Conservation (phyloP, 192 early-diverging fungal genomes). For the Funneliformis mosseae region DNA sequence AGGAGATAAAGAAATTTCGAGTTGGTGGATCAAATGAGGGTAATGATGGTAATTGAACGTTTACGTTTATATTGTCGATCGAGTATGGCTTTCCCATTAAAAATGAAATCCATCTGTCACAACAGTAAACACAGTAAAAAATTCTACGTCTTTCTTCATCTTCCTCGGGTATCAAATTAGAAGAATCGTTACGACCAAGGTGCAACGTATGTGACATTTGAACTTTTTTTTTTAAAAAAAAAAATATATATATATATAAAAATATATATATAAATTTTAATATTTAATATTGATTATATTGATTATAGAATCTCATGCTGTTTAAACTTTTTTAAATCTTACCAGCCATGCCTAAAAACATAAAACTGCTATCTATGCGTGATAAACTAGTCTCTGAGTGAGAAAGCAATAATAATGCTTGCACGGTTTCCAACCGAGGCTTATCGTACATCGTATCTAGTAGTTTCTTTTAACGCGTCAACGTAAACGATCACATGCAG, state of each 20-base stretch:
- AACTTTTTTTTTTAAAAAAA: not conserved
- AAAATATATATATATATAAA: not conserved
- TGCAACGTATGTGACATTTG: slow-evolving; percentile 26
- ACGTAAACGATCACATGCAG: no score
- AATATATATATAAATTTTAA: not conserved
- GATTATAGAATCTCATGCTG: not conserved
- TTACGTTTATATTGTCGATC: slow-evolving; percentile 17
- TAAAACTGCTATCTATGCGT: slow-evolving; percentile 19
- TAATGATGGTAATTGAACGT: slow-evolving; percentile 28
- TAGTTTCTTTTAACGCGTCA: no score
- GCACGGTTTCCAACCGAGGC: slow-evolving; percentile 26
- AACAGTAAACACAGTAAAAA: slow-evolving; percentile 33
- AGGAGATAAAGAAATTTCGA: slow-evolving; percentile 19
- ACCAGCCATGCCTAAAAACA: slow-evolving; percentile 35
- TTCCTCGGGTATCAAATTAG: not conserved
- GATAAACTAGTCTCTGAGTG: not conserved
- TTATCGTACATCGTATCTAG: slow-evolving; percentile 19
- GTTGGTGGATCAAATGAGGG: not conserved
- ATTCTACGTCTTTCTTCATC: slow-evolving; percentile 31
- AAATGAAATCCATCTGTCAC: slow-evolving; percentile 25
- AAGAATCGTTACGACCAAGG: not conserved
- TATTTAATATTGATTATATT: not conserved
- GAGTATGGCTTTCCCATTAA: slow-evolving; percentile 15
- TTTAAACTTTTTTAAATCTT: not conserved
- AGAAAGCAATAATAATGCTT: slow-evolving; percentile 30